phyloP scores from a whole-genome alignment of 345 rosid species.

The Populus tremula region DNA sequence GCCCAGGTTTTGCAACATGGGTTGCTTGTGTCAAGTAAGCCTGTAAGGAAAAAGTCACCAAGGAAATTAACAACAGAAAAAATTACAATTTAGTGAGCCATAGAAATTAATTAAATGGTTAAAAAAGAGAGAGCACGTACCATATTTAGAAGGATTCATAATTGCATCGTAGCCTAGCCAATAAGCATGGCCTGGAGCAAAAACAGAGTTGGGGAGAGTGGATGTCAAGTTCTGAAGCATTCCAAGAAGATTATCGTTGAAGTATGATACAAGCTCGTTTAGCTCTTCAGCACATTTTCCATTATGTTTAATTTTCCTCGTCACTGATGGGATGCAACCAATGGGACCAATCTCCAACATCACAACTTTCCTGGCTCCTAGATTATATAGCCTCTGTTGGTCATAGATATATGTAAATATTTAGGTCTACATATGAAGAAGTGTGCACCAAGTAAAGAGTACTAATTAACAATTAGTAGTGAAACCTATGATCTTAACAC shows the following conservation, averaged over 20 bases:
- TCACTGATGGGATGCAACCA: constrained; percentile 42
- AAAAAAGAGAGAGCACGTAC: constrained; percentile 4
- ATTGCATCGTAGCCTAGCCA: constrained; percentile 34
- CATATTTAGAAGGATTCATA: constrained; percentile 35
- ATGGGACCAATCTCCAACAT: constrained; percentile 47
- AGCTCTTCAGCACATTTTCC: constrained; percentile 35
- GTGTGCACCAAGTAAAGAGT: background rate
- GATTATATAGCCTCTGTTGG: constrained; percentile 28
- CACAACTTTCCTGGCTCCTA: constrained; percentile 45
- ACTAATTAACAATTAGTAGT: too few relatives aligned
- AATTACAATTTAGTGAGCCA: background rate
- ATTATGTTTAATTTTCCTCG: constrained; percentile 16
- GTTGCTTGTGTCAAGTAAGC: constrained; percentile 35
- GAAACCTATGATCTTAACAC: too few relatives aligned
- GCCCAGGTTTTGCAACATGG: constrained; percentile 45
- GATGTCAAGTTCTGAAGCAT: constrained; percentile 31
- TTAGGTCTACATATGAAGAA: background rate
- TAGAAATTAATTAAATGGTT: background rate
- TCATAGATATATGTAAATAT: background rate
- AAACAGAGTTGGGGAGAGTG: constrained; percentile 24
- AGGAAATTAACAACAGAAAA: background rate
- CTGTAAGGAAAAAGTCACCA: constrained; percentile 5
- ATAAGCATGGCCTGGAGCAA: constrained; percentile 26
- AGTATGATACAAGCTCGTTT: constrained; percentile 26
- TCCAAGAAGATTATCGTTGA: constrained; percentile 29